Evolutionary conservation across 495 filamentous ascomycete species (phyloP).

Genomic region (Penicillium canescens): DNA sequence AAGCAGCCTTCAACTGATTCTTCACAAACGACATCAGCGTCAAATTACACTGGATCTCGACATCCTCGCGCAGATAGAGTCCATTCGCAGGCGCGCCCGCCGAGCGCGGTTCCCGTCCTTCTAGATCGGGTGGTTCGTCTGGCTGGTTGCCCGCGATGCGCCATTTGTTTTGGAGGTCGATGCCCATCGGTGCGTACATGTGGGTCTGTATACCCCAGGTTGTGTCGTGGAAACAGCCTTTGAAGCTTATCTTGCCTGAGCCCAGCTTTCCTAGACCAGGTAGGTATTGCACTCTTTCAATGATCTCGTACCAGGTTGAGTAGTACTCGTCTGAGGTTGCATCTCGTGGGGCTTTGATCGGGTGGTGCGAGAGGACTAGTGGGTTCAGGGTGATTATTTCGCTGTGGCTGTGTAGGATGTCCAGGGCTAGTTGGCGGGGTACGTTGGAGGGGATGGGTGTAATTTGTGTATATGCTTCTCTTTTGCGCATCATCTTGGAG

Average conservation of each 20-base stretch:
- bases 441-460: constrained; percentile 70
- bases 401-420: constrained; percentile 68
- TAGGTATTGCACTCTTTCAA: constrained; percentile 69
- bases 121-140: constrained; percentile 57
- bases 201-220: constrained; percentile 72
- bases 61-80: constrained; percentile 74
- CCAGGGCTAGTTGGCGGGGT: constrained; percentile 63
- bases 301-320: constrained; percentile 65
- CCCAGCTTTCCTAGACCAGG: constrained; percentile 60
- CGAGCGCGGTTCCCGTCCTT: constrained; percentile 51
- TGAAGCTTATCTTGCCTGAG: constrained; percentile 65
- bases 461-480: constrained; percentile 55
- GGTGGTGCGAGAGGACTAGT: constrained; percentile 67
- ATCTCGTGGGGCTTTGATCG: constrained; percentile 60
- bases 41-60: constrained; percentile 75
- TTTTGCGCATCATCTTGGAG: constrained; percentile 27
- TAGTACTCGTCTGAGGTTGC: constrained; percentile 65
- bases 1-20: constrained; percentile 70
- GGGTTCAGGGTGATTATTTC: constrained; percentile 85
- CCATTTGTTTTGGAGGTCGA: constrained; percentile 73
- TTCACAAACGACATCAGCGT: constrained; percentile 72
- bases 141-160: constrained; percentile 57
- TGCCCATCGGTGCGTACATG: constrained; percentile 65
- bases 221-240: constrained; percentile 71
- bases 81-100: constrained; percentile 52